Evolutionary conservation across 495 filamentous ascomycete genomes (phyloP), one percentile per base, ranked within the genome.

Genomic region (Penicillium lagena): DNA sequence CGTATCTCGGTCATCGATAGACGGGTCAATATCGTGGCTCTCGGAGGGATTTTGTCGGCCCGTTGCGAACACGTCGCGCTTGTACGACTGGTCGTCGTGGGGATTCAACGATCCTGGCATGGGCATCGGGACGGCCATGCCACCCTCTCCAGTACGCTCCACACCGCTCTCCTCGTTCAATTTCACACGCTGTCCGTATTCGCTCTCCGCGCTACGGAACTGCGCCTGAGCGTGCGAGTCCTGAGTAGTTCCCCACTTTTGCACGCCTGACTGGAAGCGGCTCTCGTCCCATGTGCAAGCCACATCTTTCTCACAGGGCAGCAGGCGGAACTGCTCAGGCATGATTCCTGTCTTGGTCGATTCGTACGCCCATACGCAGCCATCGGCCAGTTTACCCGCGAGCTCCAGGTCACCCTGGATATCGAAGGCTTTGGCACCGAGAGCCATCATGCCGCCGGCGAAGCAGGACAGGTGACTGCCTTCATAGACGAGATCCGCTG

Each of bases 301-400:
- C 28, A 76, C 60, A 5, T 55, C 58, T 44, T 82, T 72, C n/a
- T 76, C 68, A 58, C 93, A 98, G 2, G 81, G 77, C 17, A 90
- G 51, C 0, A 84, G 63, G 6, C 58, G 56, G 43, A 88, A 85
- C 7, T 62, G 61, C 62, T 98, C 93, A 1, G 93, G 90, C 90
- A 95, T 95, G 51, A 98, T 87, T 4, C 91, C 94, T 0, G 83
- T 85, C 1, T 78, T 71, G 10, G 86, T 89, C 12, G 76, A 73
- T 52, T 88, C 81, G 58, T 97, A 97, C 2, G 89, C 85, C 91
- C 89, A 97, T 2, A 93, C 85, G 59, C 93, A 98, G 14, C 91
- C 94, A 45, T 95, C 90, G 0, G 91, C 86, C 10, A 98, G 77
- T 57, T 86, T 86, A 49, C 75, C 73, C 7, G 85, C 93, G 37